Evolutionary conservation across 441 rosid species (phyloP).

Genomic region (Erodium moschatum): DNA sequence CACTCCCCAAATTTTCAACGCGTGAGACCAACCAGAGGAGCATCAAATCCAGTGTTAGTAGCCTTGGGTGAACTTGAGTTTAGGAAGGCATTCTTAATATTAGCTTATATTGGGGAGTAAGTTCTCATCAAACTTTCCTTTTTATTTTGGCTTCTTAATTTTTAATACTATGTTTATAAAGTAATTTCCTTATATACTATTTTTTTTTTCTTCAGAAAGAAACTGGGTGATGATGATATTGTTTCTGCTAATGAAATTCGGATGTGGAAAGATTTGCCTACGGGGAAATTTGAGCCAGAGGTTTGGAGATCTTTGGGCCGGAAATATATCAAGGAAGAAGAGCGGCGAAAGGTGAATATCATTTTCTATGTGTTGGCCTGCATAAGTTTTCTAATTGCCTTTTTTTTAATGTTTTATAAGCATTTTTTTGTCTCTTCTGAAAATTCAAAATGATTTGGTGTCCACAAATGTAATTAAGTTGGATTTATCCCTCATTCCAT

Average conservation of each 20-base stretch:
- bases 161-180: background rate
- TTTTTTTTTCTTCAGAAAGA: constrained; percentile 24
- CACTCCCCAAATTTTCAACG: background rate
- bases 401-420: background rate
- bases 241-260: constrained; percentile 35
- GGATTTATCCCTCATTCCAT: background rate
- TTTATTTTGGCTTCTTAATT: background rate
- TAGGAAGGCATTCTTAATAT: constrained; percentile 51
- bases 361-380: background rate
- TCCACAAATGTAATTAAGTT: background rate
- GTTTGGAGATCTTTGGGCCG: constrained; percentile 40
- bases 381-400: background rate
- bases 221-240: constrained; percentile 27
- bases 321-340: constrained; percentile 20
- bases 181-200: background rate
- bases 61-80: constrained; percentile 65
- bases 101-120: constrained; percentile 58
- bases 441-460: background rate
- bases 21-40: background rate
- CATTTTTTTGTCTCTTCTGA: background rate
- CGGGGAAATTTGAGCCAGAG: constrained; percentile 42
- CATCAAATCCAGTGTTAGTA: constrained; percentile 30
- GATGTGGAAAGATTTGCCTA: constrained; percentile 31
- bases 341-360: constrained; percentile 36
- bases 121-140: constrained; percentile 1